phyloP scores from a whole-genome alignment of 106 monocot species.

The Dendrobium huoshanense region DNA sequence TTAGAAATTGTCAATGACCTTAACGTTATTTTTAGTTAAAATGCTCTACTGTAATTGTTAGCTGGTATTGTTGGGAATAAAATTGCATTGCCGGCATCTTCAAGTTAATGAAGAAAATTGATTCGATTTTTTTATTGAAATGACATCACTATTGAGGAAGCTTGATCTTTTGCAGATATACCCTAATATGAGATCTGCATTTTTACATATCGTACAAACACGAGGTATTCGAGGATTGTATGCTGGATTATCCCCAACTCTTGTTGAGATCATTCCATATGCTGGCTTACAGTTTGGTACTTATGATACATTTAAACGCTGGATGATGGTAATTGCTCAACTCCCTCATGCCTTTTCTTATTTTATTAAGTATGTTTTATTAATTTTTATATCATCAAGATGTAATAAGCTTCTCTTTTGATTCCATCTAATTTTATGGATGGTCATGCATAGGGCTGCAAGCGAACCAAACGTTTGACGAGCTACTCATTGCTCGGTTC shows the following conservation, averaged over 20 bases:
- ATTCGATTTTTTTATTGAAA: neutral
- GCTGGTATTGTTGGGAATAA: neutral
- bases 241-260: conserved; percentile 81
- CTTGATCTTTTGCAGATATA: conserved; percentile 59
- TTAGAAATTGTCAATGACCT: too few species aligned
- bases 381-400: too few species aligned
- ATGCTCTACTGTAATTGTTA: neutral
- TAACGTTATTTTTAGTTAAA: neutral
- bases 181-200: conserved; percentile 82
- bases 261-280: conserved; percentile 96
- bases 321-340: conserved; percentile 68
- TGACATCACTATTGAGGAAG: neutral
- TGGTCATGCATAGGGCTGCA: too few species aligned
- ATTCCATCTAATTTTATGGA: too few species aligned
- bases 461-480: too few species aligned
- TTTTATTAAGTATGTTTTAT: neutral
- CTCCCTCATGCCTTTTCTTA: neutral
- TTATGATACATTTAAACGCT: conserved; percentile 92
- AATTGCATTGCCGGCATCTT: neutral
- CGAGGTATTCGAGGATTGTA: conserved; percentile 82
- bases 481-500: too few species aligned
- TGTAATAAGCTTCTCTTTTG: too few species aligned
- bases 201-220: conserved; percentile 56
- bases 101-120: neutral
- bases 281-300: conserved; percentile 97